These are phyloP conservation scores for Oryza glumipatula DNA, from an alignment of 176 grass and related monocot species.

Conservation along the genomic window DNA sequence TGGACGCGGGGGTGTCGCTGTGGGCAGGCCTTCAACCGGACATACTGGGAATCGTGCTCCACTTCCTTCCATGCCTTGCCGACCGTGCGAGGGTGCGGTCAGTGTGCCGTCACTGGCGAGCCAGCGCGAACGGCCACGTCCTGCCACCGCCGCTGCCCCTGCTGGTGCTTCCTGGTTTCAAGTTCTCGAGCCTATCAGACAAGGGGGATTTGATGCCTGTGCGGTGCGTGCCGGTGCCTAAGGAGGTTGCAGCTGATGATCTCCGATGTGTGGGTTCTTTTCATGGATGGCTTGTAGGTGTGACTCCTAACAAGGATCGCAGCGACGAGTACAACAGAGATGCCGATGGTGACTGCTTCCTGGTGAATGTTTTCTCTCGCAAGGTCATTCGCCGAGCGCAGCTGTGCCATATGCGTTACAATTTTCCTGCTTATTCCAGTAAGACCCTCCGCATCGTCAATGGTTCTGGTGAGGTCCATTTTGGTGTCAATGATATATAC, in stretches of 20 bases:
- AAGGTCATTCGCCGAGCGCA: background rate
- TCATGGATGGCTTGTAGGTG: too few relatives aligned
- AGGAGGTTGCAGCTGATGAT: too few relatives aligned
- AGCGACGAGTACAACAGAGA: too few relatives aligned
- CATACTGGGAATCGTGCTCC: background rate
- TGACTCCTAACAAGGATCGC: background rate
- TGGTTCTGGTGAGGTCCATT: background rate
- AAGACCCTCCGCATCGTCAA: background rate
- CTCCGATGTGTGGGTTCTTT: too few relatives aligned
- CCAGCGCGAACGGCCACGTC: background rate
- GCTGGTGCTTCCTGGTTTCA: background rate
- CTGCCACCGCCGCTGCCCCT: background rate
- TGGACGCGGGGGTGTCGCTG: too few relatives aligned
- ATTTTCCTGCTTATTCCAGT: background rate
- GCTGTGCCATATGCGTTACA: background rate
- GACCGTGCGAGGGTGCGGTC: background rate
- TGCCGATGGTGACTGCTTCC: constrained; percentile 2
- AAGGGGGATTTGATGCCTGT: background rate
- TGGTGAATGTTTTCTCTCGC: constrained; percentile 18
- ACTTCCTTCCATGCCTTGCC: background rate
- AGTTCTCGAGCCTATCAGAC: background rate
- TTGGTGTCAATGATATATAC: background rate
- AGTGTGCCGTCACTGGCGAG: background rate
- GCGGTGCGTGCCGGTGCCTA: too few relatives aligned
- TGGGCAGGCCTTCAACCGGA: too few relatives aligned